Percentiles rank a stretch among this genome's conserved stretches.
Evolutionary conservation across 352 stramenopile genomes (phyloP).

Genomic region (Phytophthora meadii): DNA sequence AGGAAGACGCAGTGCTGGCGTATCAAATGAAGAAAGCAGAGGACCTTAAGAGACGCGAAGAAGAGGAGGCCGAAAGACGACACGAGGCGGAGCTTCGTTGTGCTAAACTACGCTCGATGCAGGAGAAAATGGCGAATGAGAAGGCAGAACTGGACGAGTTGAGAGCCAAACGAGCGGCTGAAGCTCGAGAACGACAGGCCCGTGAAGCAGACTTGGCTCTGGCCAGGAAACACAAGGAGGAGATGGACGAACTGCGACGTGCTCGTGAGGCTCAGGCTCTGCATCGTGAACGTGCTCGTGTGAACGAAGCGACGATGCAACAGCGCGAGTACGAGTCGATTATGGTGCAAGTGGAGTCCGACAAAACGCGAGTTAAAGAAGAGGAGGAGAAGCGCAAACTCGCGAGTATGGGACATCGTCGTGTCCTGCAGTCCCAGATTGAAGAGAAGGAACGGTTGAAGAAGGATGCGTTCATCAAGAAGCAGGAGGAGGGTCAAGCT

Average conservation of each 20-base stretch:
- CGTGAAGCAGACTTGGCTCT: constrained; percentile 85
- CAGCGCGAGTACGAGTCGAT: constrained; percentile 91
- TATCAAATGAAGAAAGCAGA: constrained; percentile 84
- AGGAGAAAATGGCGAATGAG: constrained; percentile 90
- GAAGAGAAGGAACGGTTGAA: constrained; percentile 83
- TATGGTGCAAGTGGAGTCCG: constrained; percentile 81
- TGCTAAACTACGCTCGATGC: constrained; percentile 75
- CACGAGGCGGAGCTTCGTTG: constrained; percentile 79
- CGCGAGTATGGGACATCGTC: constrained; percentile 71
- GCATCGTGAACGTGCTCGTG: constrained; percentile 72
- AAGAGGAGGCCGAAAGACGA: constrained; percentile 69
- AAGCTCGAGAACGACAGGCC: constrained; percentile 89
- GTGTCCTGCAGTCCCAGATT: constrained; percentile 91
- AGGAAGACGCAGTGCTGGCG: constrained; percentile 70
- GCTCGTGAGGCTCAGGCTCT: constrained; percentile 72
- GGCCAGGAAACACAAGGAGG: constrained; percentile 86
- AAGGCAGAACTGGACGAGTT: constrained; percentile 93
- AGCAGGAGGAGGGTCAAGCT: constrained; percentile 73
- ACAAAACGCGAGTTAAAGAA: constrained; percentile 60
- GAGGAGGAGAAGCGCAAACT: constrained; percentile 76
- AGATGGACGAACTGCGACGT: constrained; percentile 79
- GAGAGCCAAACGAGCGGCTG: constrained; percentile 88
- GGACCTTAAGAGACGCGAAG: constrained; percentile 64
- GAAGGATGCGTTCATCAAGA: constrained; percentile 74
- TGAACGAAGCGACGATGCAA: constrained; percentile 85